Evolutionary conservation across 2,329 filamentous ascomycete genomes (phyloP).

Genomic region (Sporothrix euskadiensis): DNA sequence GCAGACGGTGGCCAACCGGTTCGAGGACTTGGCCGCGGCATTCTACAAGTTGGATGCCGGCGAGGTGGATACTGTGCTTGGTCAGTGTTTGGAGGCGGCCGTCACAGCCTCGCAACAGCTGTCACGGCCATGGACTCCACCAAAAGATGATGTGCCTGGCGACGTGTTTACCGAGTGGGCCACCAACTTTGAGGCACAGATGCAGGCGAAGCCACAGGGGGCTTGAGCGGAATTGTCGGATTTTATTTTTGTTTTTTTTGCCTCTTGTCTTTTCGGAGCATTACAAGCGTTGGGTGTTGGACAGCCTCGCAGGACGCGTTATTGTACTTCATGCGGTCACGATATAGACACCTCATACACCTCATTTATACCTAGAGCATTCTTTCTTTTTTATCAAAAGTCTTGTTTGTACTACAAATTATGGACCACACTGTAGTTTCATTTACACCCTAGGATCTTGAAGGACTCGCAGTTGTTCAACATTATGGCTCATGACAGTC

Average conservation of each 20-base stretch:
- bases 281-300: background rate
- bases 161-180: constrained; percentile 82
- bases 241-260: background rate
- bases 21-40: constrained; percentile 68
- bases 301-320: background rate
- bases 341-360: constrained; percentile 13
- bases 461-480: no score
- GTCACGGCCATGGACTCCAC: constrained; percentile 56
- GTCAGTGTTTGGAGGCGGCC: constrained; percentile 61
- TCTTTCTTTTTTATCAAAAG: background rate
- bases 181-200: constrained; percentile 51
- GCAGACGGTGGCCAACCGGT: constrained; percentile 62
- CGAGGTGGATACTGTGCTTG: constrained; percentile 60
- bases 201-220: constrained; percentile 14
- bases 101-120: constrained; percentile 58
- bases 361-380: background rate
- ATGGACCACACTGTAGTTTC: background rate
- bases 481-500: no score
- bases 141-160: constrained; percentile 46
- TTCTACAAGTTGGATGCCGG: constrained; percentile 69
- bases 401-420: background rate
- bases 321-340: background rate
- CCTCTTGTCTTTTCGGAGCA: background rate
- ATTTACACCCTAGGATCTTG: no score
- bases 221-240: background rate